Evolutionary conservation across 805 yeast species (phyloP), one percentile per base, ranked within the genome.

Genomic region (Candida broadrunensis): DNA sequence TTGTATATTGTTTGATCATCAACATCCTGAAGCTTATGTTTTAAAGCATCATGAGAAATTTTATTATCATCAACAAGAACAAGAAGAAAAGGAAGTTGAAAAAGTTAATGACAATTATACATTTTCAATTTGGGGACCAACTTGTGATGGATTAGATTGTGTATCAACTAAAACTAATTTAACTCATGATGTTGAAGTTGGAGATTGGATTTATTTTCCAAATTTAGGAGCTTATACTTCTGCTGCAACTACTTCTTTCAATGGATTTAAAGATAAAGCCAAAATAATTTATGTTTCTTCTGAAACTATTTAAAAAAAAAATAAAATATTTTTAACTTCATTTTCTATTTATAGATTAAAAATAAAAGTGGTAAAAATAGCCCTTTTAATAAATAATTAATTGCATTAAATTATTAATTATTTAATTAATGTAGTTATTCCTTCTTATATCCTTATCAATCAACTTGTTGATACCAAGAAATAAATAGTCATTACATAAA

Each of bases 131-230:
- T 91, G 99, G 99, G 99, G 99, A 5, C 99, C 98, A 34, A 91
- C 98, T 15, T 91, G 99, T 67, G 99, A 91, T 65, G 97, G 97
- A 3, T 72, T 91, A 47, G 99, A 91, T 62, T 85, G 95, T 61
- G 79, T 91, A 43, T 61, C 85, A 15, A 60, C 70, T 35, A 70
- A 67, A 27, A 68, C 79, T 44, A 52, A 50, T 26, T 70, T 91
- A 54, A 71, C 81, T 15, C 71, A 75, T 40, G 79, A 80, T 30
- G 80, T 88, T 33, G 69, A 72, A 16, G 83, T 85, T 33, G 98
- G 97, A 7, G 98, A 91, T 61, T 91, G 98, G 98, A 59, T 91
- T 42, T 88, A 81, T 63, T 90, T 91, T 66, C 72, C 82, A 24
- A 72, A 81, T 50, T 62, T 86, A 43, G 99, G 99, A 14, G 97